These are phyloP conservation scores for Alternaria sp. DNA, from an alignment of 2,329 filamentous ascomycete species.

Conservation along the genomic window DNA sequence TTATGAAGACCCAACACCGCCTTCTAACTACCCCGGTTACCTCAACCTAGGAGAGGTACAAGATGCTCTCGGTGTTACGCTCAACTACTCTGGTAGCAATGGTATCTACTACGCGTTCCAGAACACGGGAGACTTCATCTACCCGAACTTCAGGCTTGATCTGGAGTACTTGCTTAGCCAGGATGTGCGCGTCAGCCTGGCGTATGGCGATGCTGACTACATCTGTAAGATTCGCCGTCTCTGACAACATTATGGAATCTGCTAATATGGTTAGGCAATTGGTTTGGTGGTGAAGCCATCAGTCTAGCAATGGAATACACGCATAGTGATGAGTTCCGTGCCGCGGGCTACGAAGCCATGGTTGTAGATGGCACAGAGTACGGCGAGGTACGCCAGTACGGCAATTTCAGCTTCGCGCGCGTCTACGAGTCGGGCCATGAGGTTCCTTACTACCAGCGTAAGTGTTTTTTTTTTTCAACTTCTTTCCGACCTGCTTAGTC, in stretches of 20 bases:
- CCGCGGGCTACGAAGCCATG: constrained; percentile 43
- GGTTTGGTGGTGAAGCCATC: constrained; percentile 51
- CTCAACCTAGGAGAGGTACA: constrained; percentile 68
- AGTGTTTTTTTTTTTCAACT: background rate
- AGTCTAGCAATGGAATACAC: constrained; percentile 50
- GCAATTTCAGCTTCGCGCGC: constrained; percentile 52
- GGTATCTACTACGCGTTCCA: constrained; percentile 62
- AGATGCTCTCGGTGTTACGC: constrained; percentile 67
- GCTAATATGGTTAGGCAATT: constrained; percentile 40
- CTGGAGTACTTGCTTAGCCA: constrained; percentile 52
- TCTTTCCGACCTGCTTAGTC: background rate
- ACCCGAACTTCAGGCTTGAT: constrained; percentile 63
- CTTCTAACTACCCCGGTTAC: constrained; percentile 53
- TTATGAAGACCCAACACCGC: constrained; percentile 66
- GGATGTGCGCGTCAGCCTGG: constrained; percentile 50
- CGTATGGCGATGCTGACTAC: constrained; percentile 49
- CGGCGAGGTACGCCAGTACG: constrained; percentile 52
- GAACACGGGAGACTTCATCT: constrained; percentile 63
- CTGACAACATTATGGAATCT: background rate
- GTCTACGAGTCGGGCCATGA: constrained; percentile 53
- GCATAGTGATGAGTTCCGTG: constrained; percentile 37
- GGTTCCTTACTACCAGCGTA: constrained; percentile 53
- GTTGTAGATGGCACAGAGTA: constrained; percentile 51
- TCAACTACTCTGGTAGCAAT: constrained; percentile 66
- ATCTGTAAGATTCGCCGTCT: constrained; percentile 41